Evolutionary conservation across 2,329 filamentous ascomycete species (phyloP).

Genomic region (Hymenoscyphus albidus): DNA sequence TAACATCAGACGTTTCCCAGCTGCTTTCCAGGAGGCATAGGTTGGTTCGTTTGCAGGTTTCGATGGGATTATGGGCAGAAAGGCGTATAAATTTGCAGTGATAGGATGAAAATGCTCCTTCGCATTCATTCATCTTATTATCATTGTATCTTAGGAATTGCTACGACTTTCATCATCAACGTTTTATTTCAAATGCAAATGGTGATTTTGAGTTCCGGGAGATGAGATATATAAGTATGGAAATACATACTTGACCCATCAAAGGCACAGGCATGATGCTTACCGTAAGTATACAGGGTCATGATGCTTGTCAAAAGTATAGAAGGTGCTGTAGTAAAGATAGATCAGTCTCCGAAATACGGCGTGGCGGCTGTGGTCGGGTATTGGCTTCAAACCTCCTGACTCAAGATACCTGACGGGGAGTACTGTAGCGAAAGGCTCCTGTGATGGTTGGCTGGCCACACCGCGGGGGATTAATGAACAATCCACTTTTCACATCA

Average conservation of each 20-base stretch:
- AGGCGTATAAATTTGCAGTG: conserved; percentile 32
- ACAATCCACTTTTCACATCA: conserved; percentile 10
- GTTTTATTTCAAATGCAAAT: background rate
- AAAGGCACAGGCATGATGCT: background rate
- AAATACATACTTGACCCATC: background rate
- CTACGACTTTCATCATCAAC: conserved; percentile 23
- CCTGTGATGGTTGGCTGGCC: conserved; percentile 14
- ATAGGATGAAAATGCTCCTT: conserved; percentile 26
- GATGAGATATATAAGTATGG: background rate
- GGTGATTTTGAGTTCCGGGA: background rate
- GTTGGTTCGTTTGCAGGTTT: conserved; percentile 14
- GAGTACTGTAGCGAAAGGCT: background rate
- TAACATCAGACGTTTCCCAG: conserved; percentile 94
- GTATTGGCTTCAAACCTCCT: background rate
- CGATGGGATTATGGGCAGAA: conserved; percentile 20
- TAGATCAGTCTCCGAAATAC: background rate
- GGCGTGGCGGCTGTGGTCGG: background rate
- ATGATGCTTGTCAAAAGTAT: background rate
- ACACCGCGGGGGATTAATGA: conserved; percentile 1
- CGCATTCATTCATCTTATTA: conserved; percentile 25
- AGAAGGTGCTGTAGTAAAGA: background rate
- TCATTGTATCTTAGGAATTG: conserved; percentile 33
- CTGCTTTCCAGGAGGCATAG: conserved; percentile 63
- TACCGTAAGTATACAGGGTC: background rate
- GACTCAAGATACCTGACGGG: background rate